These are phyloP conservation scores for Curvularia spicifera DNA, from an alignment of 2,329 filamentous ascomycete species.

Conservation along the genomic window DNA sequence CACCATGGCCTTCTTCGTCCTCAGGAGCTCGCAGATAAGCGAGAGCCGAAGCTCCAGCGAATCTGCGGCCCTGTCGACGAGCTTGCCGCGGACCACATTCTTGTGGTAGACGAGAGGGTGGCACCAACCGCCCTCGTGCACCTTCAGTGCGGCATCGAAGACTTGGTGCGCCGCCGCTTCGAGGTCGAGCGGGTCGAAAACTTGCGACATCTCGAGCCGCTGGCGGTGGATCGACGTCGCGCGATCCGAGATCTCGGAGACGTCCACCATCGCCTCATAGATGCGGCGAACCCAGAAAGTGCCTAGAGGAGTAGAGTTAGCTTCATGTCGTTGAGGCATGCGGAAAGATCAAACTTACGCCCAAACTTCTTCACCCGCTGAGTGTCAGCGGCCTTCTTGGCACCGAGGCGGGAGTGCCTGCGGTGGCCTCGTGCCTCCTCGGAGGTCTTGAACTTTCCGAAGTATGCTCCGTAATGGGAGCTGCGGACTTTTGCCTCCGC, in stretches of 20 bases:
- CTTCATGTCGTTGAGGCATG: not conserved
- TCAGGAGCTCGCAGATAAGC: conserved; percentile 29
- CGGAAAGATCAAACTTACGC: conserved; percentile 18
- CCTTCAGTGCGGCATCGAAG: conserved; percentile 34
- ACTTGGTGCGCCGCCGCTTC: conserved; percentile 40
- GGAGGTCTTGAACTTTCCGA: conserved; percentile 23
- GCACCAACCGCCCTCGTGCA: conserved; percentile 38
- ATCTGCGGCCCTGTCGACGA: conserved; percentile 23
- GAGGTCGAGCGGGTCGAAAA: conserved; percentile 27
- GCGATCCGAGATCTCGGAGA: conserved; percentile 27
- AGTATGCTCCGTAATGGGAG: conserved; percentile 11
- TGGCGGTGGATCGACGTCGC: conserved; percentile 20
- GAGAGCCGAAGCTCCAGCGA: conserved; percentile 30
- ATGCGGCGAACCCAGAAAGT: conserved; percentile 41
- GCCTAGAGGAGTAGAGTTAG: conserved; percentile 17
- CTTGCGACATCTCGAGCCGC: conserved; percentile 22
- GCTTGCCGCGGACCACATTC: conserved; percentile 32
- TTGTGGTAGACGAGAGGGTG: conserved; percentile 33
- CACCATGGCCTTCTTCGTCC: conserved; percentile 31
- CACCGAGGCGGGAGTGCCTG: conserved; percentile 22
- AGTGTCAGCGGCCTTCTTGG: conserved; percentile 22
- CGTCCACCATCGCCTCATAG: conserved; percentile 41
- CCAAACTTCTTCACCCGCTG: conserved; percentile 30
- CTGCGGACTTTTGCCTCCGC: not conserved
- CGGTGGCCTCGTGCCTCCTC: conserved; percentile 30